phyloP scores from a whole-genome alignment of 305 asterid genomes.

The Petunia hybrid region DNA sequence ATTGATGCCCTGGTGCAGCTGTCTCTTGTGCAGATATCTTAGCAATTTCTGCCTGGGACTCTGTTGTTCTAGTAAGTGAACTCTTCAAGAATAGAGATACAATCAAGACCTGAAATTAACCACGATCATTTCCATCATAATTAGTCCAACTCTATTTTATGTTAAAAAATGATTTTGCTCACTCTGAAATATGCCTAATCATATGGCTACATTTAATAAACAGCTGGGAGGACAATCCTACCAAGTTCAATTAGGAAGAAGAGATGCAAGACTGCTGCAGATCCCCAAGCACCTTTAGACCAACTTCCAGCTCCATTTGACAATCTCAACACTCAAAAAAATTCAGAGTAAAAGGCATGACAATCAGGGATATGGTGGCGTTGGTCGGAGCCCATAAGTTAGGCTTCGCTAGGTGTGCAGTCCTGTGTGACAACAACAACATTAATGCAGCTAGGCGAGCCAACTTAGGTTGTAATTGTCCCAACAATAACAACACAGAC shows the following conservation, averaged over 20 bases:
- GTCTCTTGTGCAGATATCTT: constrained; percentile 17
- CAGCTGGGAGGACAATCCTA: neutral
- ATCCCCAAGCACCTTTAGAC: neutral
- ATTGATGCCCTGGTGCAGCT: neutral
- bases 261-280: constrained; percentile 17
- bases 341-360: constrained; percentile 1
- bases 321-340: neutral
- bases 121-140: neutral
- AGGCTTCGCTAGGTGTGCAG: constrained; percentile 10
- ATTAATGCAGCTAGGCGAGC: neutral
- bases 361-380: neutral
- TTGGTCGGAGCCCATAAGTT: neutral
- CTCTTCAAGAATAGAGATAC: too few relatives aligned
- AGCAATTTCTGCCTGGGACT: constrained; percentile 19
- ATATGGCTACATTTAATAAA: neutral
- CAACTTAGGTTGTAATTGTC: neutral
- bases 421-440: neutral
- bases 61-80: neutral
- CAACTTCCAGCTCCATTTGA: constrained; percentile 21
- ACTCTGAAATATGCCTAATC: neutral
- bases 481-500: neutral
- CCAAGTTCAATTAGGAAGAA: neutral
- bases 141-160: neutral
- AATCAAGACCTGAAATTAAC: too few relatives aligned
- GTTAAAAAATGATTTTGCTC: neutral